Conservation (phyloP, 73 alveolate species). For the Blepharisma japonicum region DNA sequence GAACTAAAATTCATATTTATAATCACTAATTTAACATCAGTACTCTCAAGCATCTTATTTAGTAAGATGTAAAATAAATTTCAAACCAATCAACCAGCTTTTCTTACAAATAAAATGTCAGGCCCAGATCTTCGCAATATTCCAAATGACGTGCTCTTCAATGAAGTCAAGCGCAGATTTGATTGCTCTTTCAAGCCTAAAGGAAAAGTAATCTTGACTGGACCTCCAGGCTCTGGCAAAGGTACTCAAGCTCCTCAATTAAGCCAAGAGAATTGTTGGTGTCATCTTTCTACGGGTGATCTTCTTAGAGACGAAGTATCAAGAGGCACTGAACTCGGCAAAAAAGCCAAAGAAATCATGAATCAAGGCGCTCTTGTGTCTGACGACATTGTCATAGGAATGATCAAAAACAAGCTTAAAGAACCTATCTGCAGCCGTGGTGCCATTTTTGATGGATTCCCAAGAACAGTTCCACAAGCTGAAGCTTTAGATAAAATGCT, state of each 20-base stretch:
- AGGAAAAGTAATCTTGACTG: slow-evolving; percentile 54
- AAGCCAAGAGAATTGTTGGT: slow-evolving; percentile 58
- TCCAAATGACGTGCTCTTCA: slow-evolving; percentile 42
- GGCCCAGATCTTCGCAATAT: slow-evolving; percentile 37
- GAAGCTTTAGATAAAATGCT: slow-evolving; percentile 73
- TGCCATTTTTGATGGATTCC: slow-evolving; percentile 93
- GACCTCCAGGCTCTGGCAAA: slow-evolving; percentile 79
- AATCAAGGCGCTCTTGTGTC: slow-evolving; percentile 89
- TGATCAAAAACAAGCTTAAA: slow-evolving; percentile 78
- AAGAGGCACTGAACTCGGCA: slow-evolving; percentile 66
- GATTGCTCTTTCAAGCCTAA: slow-evolving; percentile 49
- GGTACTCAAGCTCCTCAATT: slow-evolving; percentile 71
- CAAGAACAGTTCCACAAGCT: slow-evolving; percentile 86
- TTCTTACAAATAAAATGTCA: slow-evolving; percentile 12
- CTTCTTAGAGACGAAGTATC: slow-evolving; percentile 64
- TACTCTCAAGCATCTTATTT: too few relatives aligned
- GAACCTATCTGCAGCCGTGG: slow-evolving; percentile 92
- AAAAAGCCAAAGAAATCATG: slow-evolving; percentile 81
- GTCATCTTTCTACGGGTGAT: slow-evolving; percentile 77
- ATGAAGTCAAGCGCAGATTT: slow-evolving; percentile 50
- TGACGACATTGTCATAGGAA: slow-evolving; percentile 90
- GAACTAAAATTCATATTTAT: too few relatives aligned
- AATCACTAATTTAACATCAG: too few relatives aligned
- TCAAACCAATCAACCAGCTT: too few relatives aligned
- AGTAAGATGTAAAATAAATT: too few relatives aligned